Evolutionary conservation across 805 yeast genomes (phyloP).

Genomic region (Candida ficus): DNA sequence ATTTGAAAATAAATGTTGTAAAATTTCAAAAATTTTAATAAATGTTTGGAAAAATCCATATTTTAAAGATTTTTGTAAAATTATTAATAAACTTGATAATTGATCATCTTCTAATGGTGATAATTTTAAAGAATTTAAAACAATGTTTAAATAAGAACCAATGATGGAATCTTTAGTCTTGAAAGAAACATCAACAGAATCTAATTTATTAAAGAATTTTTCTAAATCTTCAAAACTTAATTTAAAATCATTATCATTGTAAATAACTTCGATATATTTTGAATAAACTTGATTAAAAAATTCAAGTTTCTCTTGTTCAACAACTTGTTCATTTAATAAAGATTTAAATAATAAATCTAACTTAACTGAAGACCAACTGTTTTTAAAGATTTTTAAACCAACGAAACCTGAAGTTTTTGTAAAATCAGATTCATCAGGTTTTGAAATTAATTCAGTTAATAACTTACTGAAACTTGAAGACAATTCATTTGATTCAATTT

Average conservation of each 20-base stretch:
- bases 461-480: constrained; percentile 18
- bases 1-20: constrained; percentile 15
- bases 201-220: constrained; percentile 3
- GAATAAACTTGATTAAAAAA: constrained; percentile 25
- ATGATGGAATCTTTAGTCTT: constrained; percentile 27
- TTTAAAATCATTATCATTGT: constrained; percentile 2
- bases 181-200: constrained; percentile 13
- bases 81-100: constrained; percentile 14
- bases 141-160: constrained; percentile 24
- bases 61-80: constrained; percentile 15
- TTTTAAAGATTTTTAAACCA: constrained; percentile 21
- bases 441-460: constrained; percentile 23
- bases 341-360: constrained; percentile 15
- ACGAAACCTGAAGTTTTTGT: constrained; percentile 20
- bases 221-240: constrained; percentile 12
- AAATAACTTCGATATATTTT: constrained; percentile 14
- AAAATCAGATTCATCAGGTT: constrained; percentile 19
- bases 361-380: constrained; percentile 25
- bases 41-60: constrained; percentile 12
- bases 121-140: constrained; percentile 17
- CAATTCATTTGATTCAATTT: constrained; percentile 4
- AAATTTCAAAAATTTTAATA: constrained; percentile 11
- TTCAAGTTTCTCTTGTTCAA: constrained; percentile 24
- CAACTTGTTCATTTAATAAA: constrained; percentile 4
- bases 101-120: constrained; percentile 17